phyloP scores from a whole-genome alignment of 495 filamentous ascomycete genomes.

The Articulospora tetracladia region DNA sequence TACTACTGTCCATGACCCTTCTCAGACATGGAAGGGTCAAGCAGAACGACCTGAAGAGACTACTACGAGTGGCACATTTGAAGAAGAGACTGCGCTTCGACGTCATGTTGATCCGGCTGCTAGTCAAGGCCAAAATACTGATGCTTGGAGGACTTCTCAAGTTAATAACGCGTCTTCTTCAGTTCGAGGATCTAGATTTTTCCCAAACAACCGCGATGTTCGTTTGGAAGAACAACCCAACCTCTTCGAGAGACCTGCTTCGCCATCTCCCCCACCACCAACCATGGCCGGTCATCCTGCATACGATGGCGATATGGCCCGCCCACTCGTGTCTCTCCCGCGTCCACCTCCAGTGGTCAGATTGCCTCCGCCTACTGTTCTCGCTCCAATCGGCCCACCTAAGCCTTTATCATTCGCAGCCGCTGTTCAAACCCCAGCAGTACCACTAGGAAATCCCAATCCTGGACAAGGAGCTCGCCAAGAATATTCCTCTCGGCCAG shows the following conservation, averaged over 20 bases:
- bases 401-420: conserved; percentile 52
- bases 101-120: conserved; percentile 6
- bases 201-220: conserved; percentile 52
- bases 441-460: conserved; percentile 14
- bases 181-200: conserved; percentile 61
- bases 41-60: conserved; percentile 11
- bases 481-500: conserved; percentile 10
- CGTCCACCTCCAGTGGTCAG: conserved; percentile 65
- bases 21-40: background rate
- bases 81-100: conserved; percentile 15
- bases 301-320: conserved; percentile 59
- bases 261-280: conserved; percentile 69
- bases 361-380: conserved; percentile 54
- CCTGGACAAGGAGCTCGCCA: conserved; percentile 15
- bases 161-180: conserved; percentile 4
- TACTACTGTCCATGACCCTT: conserved; percentile 6
- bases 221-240: conserved; percentile 24
- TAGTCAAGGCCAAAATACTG: conserved; percentile 47
- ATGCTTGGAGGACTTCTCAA: conserved; percentile 49
- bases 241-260: conserved; percentile 25
- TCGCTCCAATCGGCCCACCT: conserved; percentile 32
- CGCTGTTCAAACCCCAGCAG: conserved; percentile 43
- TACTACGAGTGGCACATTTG: conserved; percentile 9
- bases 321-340: conserved; percentile 67
- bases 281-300: conserved; percentile 68